A percentile compares a stretch with the other conserved stretches of the same genome.
Evolutionary conservation across 352 stramenopile genomes (phyloP).

Genomic region (Phytophthora fragariaefolia): DNA sequence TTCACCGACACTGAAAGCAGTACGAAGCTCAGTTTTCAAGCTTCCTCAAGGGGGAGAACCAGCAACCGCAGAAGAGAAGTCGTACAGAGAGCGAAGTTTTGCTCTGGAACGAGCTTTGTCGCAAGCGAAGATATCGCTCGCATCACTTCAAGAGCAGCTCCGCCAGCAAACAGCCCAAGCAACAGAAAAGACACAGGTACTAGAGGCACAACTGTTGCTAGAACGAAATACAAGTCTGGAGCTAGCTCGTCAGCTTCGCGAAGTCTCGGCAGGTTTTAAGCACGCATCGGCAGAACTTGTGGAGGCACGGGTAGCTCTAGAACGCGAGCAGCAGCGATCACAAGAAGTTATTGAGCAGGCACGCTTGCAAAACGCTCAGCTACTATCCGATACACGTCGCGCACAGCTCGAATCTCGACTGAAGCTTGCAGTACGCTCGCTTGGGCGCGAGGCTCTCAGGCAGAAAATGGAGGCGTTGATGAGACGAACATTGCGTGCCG

Average conservation of each 20-base stretch:
- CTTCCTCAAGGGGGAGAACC: conserved; percentile 15
- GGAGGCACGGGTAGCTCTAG: conserved; percentile 51
- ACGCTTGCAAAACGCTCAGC: conserved; percentile 47
- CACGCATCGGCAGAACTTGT: conserved; percentile 55
- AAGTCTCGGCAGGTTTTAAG: conserved; percentile 54
- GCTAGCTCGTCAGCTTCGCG: conserved; percentile 57
- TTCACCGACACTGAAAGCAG: conserved; percentile 11
- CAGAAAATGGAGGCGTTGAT: conserved; percentile 72
- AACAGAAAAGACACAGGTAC: conserved; percentile 35
- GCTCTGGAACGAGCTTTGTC: conserved; percentile 62
- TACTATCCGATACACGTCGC: conserved; percentile 61
- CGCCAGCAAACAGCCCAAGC: conserved; percentile 37
- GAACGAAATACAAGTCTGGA: conserved; percentile 57
- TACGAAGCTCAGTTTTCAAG: conserved; percentile 15
- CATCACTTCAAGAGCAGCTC: conserved; percentile 40
- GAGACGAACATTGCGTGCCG: conserved; percentile 50
- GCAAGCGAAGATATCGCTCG: conserved; percentile 47
- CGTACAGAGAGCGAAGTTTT: conserved; percentile 59
- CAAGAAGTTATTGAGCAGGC: conserved; percentile 54
- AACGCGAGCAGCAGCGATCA: conserved; percentile 44
- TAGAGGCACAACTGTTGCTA: conserved; percentile 61
- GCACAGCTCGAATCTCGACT: conserved; percentile 60
- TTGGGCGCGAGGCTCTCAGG: conserved; percentile 68
- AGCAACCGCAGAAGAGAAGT: conserved; percentile 40
- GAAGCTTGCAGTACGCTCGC: conserved; percentile 58